Evolutionary conservation across 2,329 filamentous ascomycete genomes (phyloP), one percentile per base, ranked within the genome.

Genomic region (Juglanconis oblonga): DNA sequence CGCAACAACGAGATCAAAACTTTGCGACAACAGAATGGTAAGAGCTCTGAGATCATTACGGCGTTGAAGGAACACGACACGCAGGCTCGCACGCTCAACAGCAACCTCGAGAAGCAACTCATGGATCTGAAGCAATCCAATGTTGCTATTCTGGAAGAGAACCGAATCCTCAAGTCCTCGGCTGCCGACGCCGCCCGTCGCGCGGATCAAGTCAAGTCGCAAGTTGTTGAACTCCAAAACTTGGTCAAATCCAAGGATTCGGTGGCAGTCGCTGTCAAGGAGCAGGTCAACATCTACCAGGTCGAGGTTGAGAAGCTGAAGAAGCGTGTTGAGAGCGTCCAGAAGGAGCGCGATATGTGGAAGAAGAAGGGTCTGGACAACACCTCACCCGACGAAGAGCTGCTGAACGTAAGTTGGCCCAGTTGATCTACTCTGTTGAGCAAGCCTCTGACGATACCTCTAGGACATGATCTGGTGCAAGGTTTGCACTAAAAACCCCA

Each of bases 1-100:
- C 84, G 92, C 54, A 89, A 92, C 60, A 82, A 85, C 61, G 94
- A 98, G 75, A 88, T 96, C 51, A 84, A 90, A 66, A 84, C 88
- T 3, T 78, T 97, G 60, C 87, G 92, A 62, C 82, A 87, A 63
- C 93, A 98, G 72, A 96, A 94, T 70, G 82, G 85, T 52, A 96
- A 96, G 76, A 96, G 91, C 59, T 92, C 92, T 0, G 95, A 98
- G 71, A 96, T 98, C 62, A 93, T 99, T 47, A 84, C 92, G 0
- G 91, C 96, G 66, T 80, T 98, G 58, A 99, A 99, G 78, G 94
- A 98, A 57, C 85, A 91, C 1, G 95, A 98, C 72, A 81, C 87
- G 5, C 85, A 90, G 56, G 91, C 89, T 65, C 85, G 91, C 53
- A 86, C 87, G 14, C 76, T 97, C 33, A 80, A 95, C 17, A 85